Evolutionary conservation across 805 yeast genomes (phyloP).

Genomic region (Metschnikowia chrysomelidarum): DNA sequence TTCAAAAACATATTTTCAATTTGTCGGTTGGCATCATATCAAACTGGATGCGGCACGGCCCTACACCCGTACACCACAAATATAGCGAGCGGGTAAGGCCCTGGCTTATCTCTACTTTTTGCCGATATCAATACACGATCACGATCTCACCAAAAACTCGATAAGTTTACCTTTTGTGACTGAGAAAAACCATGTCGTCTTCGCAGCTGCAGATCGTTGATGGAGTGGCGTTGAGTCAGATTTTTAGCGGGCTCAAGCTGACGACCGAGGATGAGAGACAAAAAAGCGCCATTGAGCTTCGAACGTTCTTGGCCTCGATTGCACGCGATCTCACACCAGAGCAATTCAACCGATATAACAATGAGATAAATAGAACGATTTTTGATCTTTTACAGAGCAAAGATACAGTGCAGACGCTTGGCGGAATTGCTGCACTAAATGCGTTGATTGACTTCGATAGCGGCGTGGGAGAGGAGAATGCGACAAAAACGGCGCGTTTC

Average conservation of each 20-base stretch:
- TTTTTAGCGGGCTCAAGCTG: conserved; percentile 50
- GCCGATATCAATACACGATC: too few relatives aligned
- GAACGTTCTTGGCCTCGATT: conserved; percentile 64
- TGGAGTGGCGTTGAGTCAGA: conserved; percentile 51
- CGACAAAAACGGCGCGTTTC: conserved; percentile 84
- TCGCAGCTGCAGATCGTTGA: conserved; percentile 29
- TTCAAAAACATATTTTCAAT: too few relatives aligned
- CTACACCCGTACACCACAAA: conserved; percentile 16
- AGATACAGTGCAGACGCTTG: conserved; percentile 70
- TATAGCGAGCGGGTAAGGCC: too few relatives aligned
- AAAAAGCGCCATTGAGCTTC: conserved; percentile 67
- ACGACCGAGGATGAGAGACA: conserved; percentile 41
- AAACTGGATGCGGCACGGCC: too few relatives aligned
- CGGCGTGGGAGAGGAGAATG: conserved; percentile 71
- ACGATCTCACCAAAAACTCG: background rate
- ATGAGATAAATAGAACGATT: conserved; percentile 81
- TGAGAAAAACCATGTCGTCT: conserved; percentile 14
- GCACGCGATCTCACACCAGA: conserved; percentile 82
- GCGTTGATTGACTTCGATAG: conserved; percentile 82
- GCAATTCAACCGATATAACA: conserved; percentile 76
- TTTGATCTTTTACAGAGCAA: conserved; percentile 80
- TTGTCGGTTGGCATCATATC: too few relatives aligned
- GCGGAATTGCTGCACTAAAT: conserved; percentile 90
- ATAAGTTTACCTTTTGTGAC: background rate
- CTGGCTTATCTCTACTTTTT: too few relatives aligned